These are phyloP conservation scores for Tephrocybe sp. DNA, from an alignment of 768 basidiomycete genomes.

Conservation along the genomic window DNA sequence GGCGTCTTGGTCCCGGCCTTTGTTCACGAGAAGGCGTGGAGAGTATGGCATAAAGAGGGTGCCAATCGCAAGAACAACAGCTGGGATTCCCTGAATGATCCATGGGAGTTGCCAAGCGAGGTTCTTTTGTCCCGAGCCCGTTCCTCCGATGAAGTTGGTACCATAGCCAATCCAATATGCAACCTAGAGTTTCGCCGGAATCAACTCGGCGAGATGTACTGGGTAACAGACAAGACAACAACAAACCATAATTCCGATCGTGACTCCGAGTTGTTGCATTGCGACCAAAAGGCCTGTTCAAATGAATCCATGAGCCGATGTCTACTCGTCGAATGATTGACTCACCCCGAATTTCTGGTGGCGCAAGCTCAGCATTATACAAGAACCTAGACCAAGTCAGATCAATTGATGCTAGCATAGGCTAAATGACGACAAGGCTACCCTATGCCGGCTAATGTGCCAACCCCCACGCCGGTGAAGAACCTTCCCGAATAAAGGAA, in stretches of 20 bases:
- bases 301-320: not conserved
- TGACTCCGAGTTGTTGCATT: conserved; percentile 19
- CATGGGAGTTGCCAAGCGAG: conserved; percentile 19
- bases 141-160: conserved; percentile 19
- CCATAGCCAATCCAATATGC: conserved; percentile 20
- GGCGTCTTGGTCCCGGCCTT: conserved; percentile 36
- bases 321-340: not conserved
- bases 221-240: not conserved
- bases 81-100: conserved; percentile 34
- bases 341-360: conserved; percentile 17
- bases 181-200: conserved; percentile 4
- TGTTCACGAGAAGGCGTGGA: conserved; percentile 41
- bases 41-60: conserved; percentile 38
- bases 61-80: conserved; percentile 27
- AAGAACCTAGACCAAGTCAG: conserved; percentile 4
- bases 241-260: conserved; percentile 16
- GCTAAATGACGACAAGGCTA: not conserved
- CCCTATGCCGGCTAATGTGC: conserved; percentile 17
- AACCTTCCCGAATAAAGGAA: conserved; percentile 18
- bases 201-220: not conserved
- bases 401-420: not conserved
- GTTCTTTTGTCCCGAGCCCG: conserved; percentile 11
- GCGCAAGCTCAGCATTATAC: conserved; percentile 18
- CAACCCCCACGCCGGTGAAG: conserved; percentile 17
- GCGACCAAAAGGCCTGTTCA: conserved; percentile 15